A percentile compares a stretch with the other conserved stretches of the same genome.
Evolutionary conservation across 805 yeast genomes (phyloP).

Genomic region (Saturnispora quitensis): DNA sequence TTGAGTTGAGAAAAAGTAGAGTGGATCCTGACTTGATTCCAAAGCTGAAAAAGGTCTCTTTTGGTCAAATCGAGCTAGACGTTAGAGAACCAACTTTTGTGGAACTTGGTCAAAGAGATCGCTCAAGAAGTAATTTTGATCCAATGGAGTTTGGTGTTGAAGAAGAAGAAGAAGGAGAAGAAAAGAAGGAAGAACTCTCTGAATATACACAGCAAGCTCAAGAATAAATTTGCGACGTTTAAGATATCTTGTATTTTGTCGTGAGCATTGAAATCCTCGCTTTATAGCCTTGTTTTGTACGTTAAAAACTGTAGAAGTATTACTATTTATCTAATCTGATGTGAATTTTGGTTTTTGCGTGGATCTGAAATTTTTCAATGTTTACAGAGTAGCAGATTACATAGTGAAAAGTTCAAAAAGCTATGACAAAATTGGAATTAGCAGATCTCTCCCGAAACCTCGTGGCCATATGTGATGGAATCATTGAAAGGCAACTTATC

Average conservation of each 20-base stretch:
- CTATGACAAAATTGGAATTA: slow-evolving; percentile 7
- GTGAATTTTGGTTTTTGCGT: not conserved
- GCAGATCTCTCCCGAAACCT: slow-evolving; percentile 24
- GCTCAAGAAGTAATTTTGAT: slow-evolving; percentile 58
- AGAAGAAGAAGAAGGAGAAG: slow-evolving; percentile 23
- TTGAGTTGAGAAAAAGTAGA: slow-evolving; percentile 80
- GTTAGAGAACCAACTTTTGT: slow-evolving; percentile 66
- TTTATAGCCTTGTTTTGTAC: not conserved
- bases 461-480: slow-evolving; percentile 21
- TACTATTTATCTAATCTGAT: not conserved
- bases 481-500: slow-evolving; percentile 17
- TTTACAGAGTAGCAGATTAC: not conserved
- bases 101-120: slow-evolving; percentile 63
- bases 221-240: not conserved
- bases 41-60: slow-evolving; percentile 45
- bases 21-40: slow-evolving; percentile 51
- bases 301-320: not conserved
- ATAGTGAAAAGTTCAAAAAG: not conserved
- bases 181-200: not conserved
- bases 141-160: slow-evolving; percentile 70
- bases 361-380: not conserved
- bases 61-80: slow-evolving; percentile 52
- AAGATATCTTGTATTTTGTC: not conserved
- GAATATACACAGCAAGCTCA: not conserved
- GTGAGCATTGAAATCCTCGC: not conserved